Percentiles rank a stretch among this genome's conserved stretches.
These are phyloP conservation scores for Aegle marmelos DNA, from an alignment of 345 rosid genomes.

Conservation along the genomic window DNA sequence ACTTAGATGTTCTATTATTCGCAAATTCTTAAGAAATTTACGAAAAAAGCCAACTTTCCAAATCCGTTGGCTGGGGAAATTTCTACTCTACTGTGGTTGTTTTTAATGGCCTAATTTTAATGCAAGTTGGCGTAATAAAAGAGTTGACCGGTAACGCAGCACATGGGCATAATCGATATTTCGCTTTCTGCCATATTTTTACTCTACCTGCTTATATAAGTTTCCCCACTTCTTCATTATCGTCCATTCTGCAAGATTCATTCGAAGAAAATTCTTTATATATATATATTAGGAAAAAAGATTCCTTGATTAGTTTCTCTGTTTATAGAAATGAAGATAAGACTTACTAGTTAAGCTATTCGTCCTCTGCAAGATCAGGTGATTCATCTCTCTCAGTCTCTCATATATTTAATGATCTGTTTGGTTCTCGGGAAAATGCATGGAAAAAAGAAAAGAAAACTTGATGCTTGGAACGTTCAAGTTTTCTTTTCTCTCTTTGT, in stretches of 20 bases:
- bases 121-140: background rate
- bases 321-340: background rate
- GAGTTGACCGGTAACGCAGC: background rate
- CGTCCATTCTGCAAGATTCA: background rate
- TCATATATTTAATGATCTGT: background rate
- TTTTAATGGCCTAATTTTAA: no score
- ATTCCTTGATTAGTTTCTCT: background rate
- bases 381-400: background rate
- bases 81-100: background rate
- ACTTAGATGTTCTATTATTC: no score
- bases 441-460: background rate
- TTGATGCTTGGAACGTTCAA: background rate
- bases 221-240: background rate
- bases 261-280: no score
- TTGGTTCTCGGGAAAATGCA: conserved; percentile 10
- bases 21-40: no score
- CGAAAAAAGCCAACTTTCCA: background rate
- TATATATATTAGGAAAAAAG: no score
- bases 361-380: background rate
- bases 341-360: no score
- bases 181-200: background rate
- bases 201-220: background rate
- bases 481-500: background rate
- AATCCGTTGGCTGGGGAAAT: background rate
- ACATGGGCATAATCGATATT: background rate